Evolutionary conservation across 2,329 filamentous ascomycete genomes (phyloP), one percentile per base, ranked within the genome.

Genomic region (Fusarium pseudonygamai): DNA sequence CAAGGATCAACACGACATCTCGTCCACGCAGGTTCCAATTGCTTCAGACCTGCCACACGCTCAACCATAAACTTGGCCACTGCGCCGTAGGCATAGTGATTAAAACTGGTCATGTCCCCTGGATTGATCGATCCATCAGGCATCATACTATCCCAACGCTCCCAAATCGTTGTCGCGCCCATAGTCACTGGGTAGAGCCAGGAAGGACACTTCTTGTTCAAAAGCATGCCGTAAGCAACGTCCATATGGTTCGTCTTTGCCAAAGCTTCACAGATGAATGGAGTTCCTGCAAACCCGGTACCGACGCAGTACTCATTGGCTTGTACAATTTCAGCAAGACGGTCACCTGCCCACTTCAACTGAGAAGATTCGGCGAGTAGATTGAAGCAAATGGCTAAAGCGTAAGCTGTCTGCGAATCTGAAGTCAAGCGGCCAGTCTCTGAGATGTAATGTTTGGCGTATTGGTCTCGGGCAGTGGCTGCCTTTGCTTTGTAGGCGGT

Each of bases 371-470:
- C 3, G 4, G 5, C 5, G 22, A 50, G 7, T 10, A 50, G 3
- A 0, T 20, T 14, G 12, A 50, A 50, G 16, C 47, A 50, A 50
- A 34, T 34, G 12, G 47, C 47, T 32, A 50, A 0, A 50, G 47
- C 30, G n/a, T 50, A 50, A 3, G 47, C 47, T 2, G 47, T 50
- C 30, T 50, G 47, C 4, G 47, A 50, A 14, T 50, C 30, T 13
- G 47, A 50, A 11, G n/a, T 36, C 16, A 50, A 34, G 0, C n/a
- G n/a, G 3, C 47, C 30, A 14, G 3, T 20, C 6, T 20, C 47
- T 20, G 83, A 75, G 39, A 83, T 83, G 3, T 78, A 74, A 0
- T 26, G 36, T 2, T 72, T 76, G 7, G 80, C 64, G 1, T 73
- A 60, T 7, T 43, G 32, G 3, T 70, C 73, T 40, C 78, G 67